phyloP scores from a whole-genome alignment of 352 stramenopile species.

The Blastocystis sp. region DNA sequence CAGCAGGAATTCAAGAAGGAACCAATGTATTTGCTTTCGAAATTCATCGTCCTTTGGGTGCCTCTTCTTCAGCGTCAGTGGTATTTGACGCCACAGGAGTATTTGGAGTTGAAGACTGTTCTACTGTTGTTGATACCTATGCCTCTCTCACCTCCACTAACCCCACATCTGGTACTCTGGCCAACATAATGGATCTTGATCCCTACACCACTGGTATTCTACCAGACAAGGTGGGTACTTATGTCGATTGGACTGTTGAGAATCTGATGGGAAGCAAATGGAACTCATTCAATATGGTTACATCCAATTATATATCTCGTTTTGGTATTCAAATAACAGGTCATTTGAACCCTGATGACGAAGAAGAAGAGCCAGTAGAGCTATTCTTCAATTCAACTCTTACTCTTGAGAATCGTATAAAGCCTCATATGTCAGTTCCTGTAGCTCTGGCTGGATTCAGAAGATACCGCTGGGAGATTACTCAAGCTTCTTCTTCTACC shows the following conservation, averaged over 20 bases:
- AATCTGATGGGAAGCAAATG: constrained; percentile 23
- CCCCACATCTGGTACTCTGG: not conserved
- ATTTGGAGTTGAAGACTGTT: constrained; percentile 13
- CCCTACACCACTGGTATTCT: not conserved
- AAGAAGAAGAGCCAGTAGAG: not conserved
- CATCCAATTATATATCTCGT: not conserved
- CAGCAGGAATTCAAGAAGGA: not conserved
- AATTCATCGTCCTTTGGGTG: not conserved
- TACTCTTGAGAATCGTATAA: not conserved
- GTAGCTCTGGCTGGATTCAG: constrained; percentile 23
- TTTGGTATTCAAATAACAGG: not conserved
- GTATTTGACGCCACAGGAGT: constrained; percentile 29
- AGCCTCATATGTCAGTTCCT: not conserved
- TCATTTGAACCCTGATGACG: not conserved
- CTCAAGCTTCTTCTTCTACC: not conserved
- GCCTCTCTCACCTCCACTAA: not conserved
- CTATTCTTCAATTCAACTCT: not conserved
- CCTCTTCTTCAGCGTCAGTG: not conserved
- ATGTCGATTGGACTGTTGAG: constrained; percentile 20
- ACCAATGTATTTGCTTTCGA: constrained; percentile 22
- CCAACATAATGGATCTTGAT: not conserved
- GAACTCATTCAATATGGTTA: not conserved
- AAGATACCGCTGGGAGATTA: not conserved
- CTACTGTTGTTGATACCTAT: constrained; percentile 5
- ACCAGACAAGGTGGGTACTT: not conserved